Conservation (phyloP, 768 basidiomycete species). For the Mycena venus region DNA sequence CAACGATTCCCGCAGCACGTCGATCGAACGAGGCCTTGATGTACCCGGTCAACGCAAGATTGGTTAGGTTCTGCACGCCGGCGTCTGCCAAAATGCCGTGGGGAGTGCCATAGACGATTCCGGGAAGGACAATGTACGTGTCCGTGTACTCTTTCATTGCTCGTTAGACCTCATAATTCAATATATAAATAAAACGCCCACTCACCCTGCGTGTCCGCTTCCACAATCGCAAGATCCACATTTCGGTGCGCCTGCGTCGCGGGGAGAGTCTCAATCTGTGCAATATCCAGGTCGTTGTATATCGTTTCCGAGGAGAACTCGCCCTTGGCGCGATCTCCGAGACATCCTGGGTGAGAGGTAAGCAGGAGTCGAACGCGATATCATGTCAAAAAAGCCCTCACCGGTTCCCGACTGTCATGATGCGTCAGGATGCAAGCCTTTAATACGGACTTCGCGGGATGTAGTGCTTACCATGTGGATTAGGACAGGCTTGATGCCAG, state of each 20-base stretch:
- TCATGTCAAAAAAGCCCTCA: not conserved
- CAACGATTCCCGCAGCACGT: slow-evolving; percentile 15
- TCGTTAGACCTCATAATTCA: not conserved
- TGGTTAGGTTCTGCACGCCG: slow-evolving; percentile 47
- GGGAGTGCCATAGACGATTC: slow-evolving; percentile 38
- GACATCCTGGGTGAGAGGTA: slow-evolving; percentile 46
- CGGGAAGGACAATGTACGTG: slow-evolving; percentile 23
- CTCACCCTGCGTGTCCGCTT: slow-evolving; percentile 62
- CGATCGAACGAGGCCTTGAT: slow-evolving; percentile 5
- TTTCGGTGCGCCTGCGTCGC: slow-evolving; percentile 60
- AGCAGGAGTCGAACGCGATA: too few species aligned
- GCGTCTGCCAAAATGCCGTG: slow-evolving; percentile 48
- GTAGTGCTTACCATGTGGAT: slow-evolving; percentile 32
- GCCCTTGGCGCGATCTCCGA: slow-evolving; percentile 60
- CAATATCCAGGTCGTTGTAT: slow-evolving; percentile 64
- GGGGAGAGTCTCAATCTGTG: slow-evolving; percentile 59
- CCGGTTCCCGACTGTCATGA: slow-evolving; percentile 13
- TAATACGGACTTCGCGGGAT: too few species aligned
- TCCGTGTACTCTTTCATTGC: not conserved
- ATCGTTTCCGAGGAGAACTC: slow-evolving; percentile 51
- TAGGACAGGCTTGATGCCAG: slow-evolving; percentile 17
- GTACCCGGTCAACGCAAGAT: not conserved
- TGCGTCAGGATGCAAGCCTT: not conserved
- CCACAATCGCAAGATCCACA: slow-evolving; percentile 63
- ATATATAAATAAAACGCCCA: not conserved